Evolutionary conservation across 495 filamentous ascomycete species (phyloP), one percentile per base, ranked within the genome.

Genomic region (Trichoderma parareesei): DNA sequence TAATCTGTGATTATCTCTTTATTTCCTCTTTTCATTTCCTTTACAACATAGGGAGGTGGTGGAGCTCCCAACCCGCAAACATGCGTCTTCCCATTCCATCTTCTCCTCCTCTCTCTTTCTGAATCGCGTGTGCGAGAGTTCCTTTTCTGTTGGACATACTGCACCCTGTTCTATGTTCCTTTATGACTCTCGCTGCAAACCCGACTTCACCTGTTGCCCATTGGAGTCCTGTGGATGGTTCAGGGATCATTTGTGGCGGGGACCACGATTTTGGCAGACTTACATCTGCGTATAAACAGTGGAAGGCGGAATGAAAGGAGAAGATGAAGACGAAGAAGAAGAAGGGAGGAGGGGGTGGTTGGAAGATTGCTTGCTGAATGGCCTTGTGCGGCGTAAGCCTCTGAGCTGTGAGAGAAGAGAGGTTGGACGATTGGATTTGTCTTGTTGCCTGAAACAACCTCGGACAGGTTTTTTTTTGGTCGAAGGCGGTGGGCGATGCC

Each of bases 1-100:
- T 62, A 20, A 11, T 14, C 11, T 35, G 9, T 40, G 55, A 18
- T 27, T 65, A 43, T 44, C 37, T 60, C 42, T 27, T 27, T 27
- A 27, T 27, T 27, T 27, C 27, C 27, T 27, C 35, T 65, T 64
- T 55, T 69, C 65, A 64, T 64, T 33, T 42, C 60, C 64, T 59
- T 69, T 65, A 64, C 65, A 44, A 14, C 53, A 57, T 37, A 16
- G 53, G 53, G 53, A 57, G 53, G 46, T 35, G 38, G 46, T 4
- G 37, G 37, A 59, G 38, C 37, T 53, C 20, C 46, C 41, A 5
- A 61, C 41, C 18, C 60, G 38, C 38, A 61, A 61, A 61, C 41
- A 61, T 61, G 18, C 27, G 27, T 27, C 27, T 27, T 37, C 42
- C 42, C 38, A 6, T 61, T 10, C 5, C 60, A 18, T 41, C 46